Evolutionary conservation across 2,329 filamentous ascomycete genomes (phyloP).

Genomic region (Aureobasidium leucospermi): DNA sequence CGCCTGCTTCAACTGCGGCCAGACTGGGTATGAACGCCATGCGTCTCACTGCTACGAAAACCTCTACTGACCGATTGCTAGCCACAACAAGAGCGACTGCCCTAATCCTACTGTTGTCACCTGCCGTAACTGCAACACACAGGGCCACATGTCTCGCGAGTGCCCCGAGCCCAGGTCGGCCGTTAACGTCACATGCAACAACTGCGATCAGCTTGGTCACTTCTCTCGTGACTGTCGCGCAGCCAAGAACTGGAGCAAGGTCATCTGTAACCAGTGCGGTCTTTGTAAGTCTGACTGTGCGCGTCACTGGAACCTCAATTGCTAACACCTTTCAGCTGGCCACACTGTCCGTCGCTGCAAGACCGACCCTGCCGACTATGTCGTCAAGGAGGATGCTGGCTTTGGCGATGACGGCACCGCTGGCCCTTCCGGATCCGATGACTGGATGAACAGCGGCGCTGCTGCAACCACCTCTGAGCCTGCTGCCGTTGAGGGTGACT

Average conservation of each 20-base stretch:
- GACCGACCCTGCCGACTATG: neutral
- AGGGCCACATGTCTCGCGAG: conserved; percentile 18
- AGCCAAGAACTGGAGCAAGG: conserved; percentile 42
- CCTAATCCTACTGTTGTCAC: neutral
- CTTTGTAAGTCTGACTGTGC: conserved; percentile 15
- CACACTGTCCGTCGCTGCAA: conserved; percentile 1
- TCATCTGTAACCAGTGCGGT: conserved; percentile 37
- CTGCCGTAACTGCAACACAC: neutral
- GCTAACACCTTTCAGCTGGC: neutral
- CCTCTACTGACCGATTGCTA: conserved; percentile 26
- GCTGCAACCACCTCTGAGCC: neutral
- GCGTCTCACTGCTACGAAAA: too few species aligned
- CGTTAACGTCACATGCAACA: conserved; percentile 26
- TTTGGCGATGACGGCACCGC: neutral
- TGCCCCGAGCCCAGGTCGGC: conserved; percentile 34
- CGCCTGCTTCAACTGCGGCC: conserved; percentile 42
- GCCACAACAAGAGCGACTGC: conserved; percentile 19
- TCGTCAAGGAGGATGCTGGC: neutral
- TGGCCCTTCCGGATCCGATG: neutral
- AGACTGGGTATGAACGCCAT: conserved; percentile 21
- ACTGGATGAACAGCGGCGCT: neutral
- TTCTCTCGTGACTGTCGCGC: conserved; percentile 56
- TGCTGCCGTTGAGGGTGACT: neutral
- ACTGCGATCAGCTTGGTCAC: conserved; percentile 50
- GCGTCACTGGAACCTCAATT: neutral